Evolutionary conservation across 106 monocot species (phyloP).

Genomic region (Chionographis japonica): DNA sequence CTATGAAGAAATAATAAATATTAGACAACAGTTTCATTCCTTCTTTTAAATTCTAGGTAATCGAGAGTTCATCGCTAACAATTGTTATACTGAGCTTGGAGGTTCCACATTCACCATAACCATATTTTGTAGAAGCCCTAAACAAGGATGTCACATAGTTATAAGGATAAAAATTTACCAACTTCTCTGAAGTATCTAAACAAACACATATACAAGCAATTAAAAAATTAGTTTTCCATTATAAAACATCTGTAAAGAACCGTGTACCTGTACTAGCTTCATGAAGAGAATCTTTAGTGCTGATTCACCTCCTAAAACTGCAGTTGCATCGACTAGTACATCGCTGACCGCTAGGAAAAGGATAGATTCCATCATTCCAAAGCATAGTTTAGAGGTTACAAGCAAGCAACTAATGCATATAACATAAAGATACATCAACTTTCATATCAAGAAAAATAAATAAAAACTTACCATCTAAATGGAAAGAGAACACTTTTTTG

Average conservation of each 20-base stretch:
- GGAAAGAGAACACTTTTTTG: too few relatives aligned
- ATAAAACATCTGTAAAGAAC: background rate
- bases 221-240: background rate
- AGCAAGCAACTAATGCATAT: conserved; percentile 1
- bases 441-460: background rate
- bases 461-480: too few relatives aligned
- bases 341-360: conserved; percentile 67
- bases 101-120: too few relatives aligned
- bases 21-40: too few relatives aligned
- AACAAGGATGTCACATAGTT: too few relatives aligned
- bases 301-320: conserved; percentile 77
- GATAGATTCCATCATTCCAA: conserved; percentile 3
- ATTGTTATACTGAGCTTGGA: too few relatives aligned
- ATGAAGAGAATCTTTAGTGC: conserved; percentile 74
- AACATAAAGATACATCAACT: background rate
- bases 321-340: conserved; percentile 77
- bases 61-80: too few relatives aligned
- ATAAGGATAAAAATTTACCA: too few relatives aligned
- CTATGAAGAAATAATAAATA: too few relatives aligned
- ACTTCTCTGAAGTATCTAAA: background rate
- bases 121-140: too few relatives aligned
- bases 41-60: too few relatives aligned
- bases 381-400: conserved; percentile 1
- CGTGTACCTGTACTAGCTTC: conserved; percentile 73
- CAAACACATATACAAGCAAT: background rate